These are phyloP conservation scores for Cladosporium sp. DNA, from an alignment of 2,329 filamentous ascomycete genomes.

Conservation along the genomic window DNA sequence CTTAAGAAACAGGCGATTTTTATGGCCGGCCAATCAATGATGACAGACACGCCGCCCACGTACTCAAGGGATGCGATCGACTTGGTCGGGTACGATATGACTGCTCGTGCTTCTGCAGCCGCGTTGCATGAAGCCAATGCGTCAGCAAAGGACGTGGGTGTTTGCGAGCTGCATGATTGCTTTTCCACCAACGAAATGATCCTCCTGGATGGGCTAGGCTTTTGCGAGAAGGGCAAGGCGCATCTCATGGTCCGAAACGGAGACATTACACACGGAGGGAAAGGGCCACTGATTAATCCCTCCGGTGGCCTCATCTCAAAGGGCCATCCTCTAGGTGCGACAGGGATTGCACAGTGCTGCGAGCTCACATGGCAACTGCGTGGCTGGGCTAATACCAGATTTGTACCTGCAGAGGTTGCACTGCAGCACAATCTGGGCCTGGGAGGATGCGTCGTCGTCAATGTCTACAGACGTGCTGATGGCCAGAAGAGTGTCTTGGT, in stretches of 20 bases:
- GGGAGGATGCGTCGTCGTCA: slow-evolving; percentile 86
- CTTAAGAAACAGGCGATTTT: slow-evolving; percentile 80
- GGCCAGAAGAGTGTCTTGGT: slow-evolving; percentile 65
- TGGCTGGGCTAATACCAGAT: slow-evolving; percentile 92
- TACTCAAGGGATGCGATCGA: slow-evolving; percentile 83
- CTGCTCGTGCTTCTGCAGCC: slow-evolving; percentile 64
- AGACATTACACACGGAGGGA: slow-evolving; percentile 87
- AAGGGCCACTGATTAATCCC: slow-evolving; percentile 77
- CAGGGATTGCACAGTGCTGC: slow-evolving; percentile 91
- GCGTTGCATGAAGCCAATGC: slow-evolving; percentile 74
- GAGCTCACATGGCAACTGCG: slow-evolving; percentile 94
- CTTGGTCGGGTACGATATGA: slow-evolving; percentile 87
- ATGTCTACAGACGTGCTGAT: slow-evolving; percentile 84
- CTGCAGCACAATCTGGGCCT: slow-evolving; percentile 93
- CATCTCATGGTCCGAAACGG: slow-evolving; percentile 86
- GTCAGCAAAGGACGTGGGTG: slow-evolving; percentile 67
- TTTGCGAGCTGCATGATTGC: slow-evolving; percentile 95
- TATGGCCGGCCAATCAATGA: slow-evolving; percentile 83
- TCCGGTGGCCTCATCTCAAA: slow-evolving; percentile 95
- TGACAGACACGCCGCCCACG: slow-evolving; percentile 76
- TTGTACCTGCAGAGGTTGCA: slow-evolving; percentile 68
- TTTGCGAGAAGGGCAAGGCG: slow-evolving; percentile 76
- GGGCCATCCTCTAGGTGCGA: slow-evolving; percentile 90
- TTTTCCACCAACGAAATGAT: slow-evolving; percentile 96
- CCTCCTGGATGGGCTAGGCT: slow-evolving; percentile 80